Conservation (phyloP, 2,329 filamentous ascomycete species). For the Berkeleyomyces rouxiae region DNA sequence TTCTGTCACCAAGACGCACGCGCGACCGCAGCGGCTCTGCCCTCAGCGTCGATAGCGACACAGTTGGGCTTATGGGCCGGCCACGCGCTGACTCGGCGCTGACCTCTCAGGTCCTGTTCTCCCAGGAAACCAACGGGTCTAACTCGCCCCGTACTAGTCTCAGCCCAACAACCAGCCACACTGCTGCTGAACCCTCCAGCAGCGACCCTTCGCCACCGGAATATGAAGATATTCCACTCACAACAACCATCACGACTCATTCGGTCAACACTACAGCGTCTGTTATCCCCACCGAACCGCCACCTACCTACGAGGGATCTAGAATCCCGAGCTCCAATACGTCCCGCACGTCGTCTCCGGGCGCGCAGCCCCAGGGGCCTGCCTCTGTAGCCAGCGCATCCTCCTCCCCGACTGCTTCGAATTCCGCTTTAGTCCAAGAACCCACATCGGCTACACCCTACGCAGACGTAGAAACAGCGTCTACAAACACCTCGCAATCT, state of each 20-base stretch:
- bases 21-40: slow-evolving; percentile 37
- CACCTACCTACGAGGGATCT: slow-evolving; percentile 36
- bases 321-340: not conserved
- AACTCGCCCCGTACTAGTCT: slow-evolving; percentile 6
- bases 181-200: slow-evolving; percentile 3
- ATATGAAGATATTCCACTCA: slow-evolving; percentile 15
- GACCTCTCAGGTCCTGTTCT: slow-evolving; percentile 16
- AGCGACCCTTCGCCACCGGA: slow-evolving; percentile 3
- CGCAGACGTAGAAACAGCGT: not conserved
- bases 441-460: not conserved
- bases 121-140: not conserved
- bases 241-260: slow-evolving; percentile 14
- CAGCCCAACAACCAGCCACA: slow-evolving; percentile 4
- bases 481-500: slow-evolving; percentile 19
- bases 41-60: slow-evolving; percentile 35
- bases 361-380: not conserved
- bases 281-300: slow-evolving; percentile 27
- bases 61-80: slow-evolving; percentile 21
- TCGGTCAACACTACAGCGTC: slow-evolving; percentile 13
- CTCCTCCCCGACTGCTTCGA: not conserved
- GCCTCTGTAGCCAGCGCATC: not conserved
- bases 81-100: slow-evolving; percentile 18
- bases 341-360: not conserved
- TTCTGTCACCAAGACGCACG: slow-evolving; percentile 21
- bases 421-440: not conserved